A percentile compares a stretch with the other conserved stretches of the same genome.
Evolutionary conservation across 2,329 filamentous ascomycete species (phyloP).

Genomic region (Xylariomycetidae sp.): DNA sequence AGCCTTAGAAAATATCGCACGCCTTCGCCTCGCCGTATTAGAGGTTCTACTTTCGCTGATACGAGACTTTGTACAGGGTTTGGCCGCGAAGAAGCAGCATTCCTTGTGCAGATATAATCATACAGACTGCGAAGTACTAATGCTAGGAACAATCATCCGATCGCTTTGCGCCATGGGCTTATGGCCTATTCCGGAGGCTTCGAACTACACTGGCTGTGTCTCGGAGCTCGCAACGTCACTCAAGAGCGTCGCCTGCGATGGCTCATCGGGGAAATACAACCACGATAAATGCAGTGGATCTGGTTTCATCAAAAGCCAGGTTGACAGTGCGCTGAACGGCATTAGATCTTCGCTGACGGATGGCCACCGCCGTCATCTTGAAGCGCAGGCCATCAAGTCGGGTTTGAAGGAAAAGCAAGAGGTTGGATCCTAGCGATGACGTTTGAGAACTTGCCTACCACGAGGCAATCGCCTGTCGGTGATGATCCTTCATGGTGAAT

Average conservation of each 20-base stretch:
- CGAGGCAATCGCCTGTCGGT: too few species aligned
- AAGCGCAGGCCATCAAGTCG: background rate
- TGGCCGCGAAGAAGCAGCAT: background rate
- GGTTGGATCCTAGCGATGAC: too few species aligned
- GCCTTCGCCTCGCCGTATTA: background rate
- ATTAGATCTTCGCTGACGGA: background rate
- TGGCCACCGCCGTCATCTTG: background rate
- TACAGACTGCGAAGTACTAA: background rate
- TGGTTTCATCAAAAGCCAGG: background rate
- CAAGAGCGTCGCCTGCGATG: background rate
- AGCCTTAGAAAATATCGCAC: background rate
- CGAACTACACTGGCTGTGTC: background rate
- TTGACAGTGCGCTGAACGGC: background rate
- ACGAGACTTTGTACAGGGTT: background rate
- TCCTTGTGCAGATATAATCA: too few species aligned
- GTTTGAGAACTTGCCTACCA: too few species aligned
- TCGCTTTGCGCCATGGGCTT: background rate
- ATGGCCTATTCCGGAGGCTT: background rate
- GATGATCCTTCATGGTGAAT: too few species aligned
- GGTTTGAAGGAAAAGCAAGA: too few species aligned
- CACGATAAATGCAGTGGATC: background rate
- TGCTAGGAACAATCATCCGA: background rate
- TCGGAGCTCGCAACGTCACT: background rate
- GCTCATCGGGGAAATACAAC: background rate
- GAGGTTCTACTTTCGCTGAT: background rate